Base-by-base conservation (phyloP, 2,329 filamentous ascomycete species). In the Cladophialophora chaetospira region DNA sequence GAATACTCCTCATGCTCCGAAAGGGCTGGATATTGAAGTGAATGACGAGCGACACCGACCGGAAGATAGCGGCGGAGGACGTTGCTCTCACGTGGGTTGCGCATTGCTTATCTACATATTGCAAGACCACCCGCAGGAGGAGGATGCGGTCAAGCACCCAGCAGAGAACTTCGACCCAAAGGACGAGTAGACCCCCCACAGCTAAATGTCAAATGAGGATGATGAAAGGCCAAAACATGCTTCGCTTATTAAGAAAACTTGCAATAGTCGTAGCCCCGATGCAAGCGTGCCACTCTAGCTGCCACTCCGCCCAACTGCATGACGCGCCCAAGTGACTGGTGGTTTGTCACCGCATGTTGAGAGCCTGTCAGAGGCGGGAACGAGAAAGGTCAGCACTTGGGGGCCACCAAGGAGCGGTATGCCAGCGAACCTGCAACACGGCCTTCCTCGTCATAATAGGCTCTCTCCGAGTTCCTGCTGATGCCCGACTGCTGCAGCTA, bases 261-360 rank as follows among this genome's bases (percentile, higher is more conserved):
- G 23, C 19, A 36, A 10, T n/a, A n/a, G 17, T 49, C 31, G 46
- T 36, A 49, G n/a, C n/a, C n/a, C n/a, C n/a, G n/a, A n/a, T n/a
- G n/a, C n/a, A n/a, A n/a, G n/a, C n/a, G n/a, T n/a, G n/a, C n/a
- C n/a, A n/a, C n/a, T n/a, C n/a, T n/a, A n/a, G n/a, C n/a, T n/a
- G n/a, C n/a, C n/a, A n/a, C n/a, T n/a, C n/a, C n/a, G n/a, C n/a
- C 11, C 11, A 44, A 13, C 10, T 43, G 42, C 25, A 42, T 26
- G 35, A 9, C n/a, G 25, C 15, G 8, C 35, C 11, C 17, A 13
- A 43, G 36, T 55, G 53, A 45, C 38, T 35, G 17, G 40, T 52
- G 36, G 54, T 29, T 57, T 36, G 55, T 58, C 59, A 61, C 59
- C 59, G 59, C 52, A 58, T 53, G 55, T 61, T 61, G 46, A 38